Conservation (phyloP, 139 green algal genomes). For the Auxenochlorella pyrenoidosa region DNA sequence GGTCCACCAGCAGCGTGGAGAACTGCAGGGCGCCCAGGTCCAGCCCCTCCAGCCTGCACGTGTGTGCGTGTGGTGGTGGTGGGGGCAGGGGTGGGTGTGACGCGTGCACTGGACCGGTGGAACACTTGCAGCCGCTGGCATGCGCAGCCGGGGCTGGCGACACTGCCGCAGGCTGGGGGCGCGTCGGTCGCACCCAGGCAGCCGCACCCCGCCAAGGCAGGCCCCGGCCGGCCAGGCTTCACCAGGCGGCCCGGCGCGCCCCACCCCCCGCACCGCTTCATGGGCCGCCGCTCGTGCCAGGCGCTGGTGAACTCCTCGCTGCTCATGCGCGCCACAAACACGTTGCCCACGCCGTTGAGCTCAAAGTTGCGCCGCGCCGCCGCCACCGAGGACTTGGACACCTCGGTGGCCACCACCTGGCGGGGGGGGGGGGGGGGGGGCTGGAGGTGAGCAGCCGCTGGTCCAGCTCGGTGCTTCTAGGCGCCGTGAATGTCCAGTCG, state of each 20-base stretch:
- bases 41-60: constrained; percentile 5
- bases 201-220: too few relatives aligned
- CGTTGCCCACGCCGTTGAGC: constrained; percentile 62
- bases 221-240: too few relatives aligned
- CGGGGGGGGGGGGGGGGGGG: background rate
- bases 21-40: constrained; percentile 57
- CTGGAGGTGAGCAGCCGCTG: background rate
- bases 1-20: constrained; percentile 88
- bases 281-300: constrained; percentile 60
- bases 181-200: too few relatives aligned
- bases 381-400: constrained; percentile 84
- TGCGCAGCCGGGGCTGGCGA: too few relatives aligned
- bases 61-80: background rate
- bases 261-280: constrained; percentile 24
- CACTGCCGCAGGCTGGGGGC: too few relatives aligned
- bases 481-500: too few relatives aligned
- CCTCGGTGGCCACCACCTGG: constrained; percentile 89
- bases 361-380: constrained; percentile 74
- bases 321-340: constrained; percentile 79
- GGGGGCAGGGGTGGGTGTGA: background rate
- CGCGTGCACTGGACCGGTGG: too few relatives aligned
- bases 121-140: too few relatives aligned
- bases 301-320: constrained; percentile 87
- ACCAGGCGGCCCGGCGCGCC: too few relatives aligned
- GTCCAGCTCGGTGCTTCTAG: too few relatives aligned